Evolutionary conservation across 495 filamentous ascomycete genomes (phyloP).

Genomic region (Penicillium bovifimosum): DNA sequence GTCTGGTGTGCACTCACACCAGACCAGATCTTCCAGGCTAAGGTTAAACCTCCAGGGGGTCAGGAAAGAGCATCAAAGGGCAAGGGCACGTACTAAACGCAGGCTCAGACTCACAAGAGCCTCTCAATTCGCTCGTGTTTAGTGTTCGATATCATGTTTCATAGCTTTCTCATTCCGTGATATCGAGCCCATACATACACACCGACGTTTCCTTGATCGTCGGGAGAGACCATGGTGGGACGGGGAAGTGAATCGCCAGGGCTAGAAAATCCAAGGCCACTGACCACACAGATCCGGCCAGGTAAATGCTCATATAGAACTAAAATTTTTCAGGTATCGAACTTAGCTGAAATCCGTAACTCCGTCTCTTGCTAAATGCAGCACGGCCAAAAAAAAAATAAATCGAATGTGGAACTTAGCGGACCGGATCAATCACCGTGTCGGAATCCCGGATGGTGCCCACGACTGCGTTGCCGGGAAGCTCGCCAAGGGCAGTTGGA

Average conservation of each 20-base stretch:
- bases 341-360: conserved; percentile 41
- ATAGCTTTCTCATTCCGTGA: neutral
- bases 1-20: neutral
- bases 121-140: neutral
- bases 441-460: conserved; percentile 33
- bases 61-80: conserved; percentile 2
- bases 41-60: neutral
- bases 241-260: conserved; percentile 20
- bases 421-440: conserved; percentile 33
- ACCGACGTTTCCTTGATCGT: conserved; percentile 1
- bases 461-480: conserved; percentile 33
- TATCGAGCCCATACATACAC: neutral
- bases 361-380: conserved; percentile 9
- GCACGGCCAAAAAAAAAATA: neutral
- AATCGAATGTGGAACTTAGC: too few species aligned
- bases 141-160: neutral
- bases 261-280: conserved; percentile 34
- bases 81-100: conserved; percentile 17
- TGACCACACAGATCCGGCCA: conserved; percentile 21
- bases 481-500: conserved; percentile 33
- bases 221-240: neutral
- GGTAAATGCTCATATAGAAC: conserved; percentile 24
- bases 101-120: neutral
- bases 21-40: conserved; percentile 2
- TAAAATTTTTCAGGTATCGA: conserved; percentile 35